Evolutionary conservation across 2,329 filamentous ascomycete species (phyloP), one percentile per base, ranked within the genome.

Genomic region (Cladosporium sp.): DNA sequence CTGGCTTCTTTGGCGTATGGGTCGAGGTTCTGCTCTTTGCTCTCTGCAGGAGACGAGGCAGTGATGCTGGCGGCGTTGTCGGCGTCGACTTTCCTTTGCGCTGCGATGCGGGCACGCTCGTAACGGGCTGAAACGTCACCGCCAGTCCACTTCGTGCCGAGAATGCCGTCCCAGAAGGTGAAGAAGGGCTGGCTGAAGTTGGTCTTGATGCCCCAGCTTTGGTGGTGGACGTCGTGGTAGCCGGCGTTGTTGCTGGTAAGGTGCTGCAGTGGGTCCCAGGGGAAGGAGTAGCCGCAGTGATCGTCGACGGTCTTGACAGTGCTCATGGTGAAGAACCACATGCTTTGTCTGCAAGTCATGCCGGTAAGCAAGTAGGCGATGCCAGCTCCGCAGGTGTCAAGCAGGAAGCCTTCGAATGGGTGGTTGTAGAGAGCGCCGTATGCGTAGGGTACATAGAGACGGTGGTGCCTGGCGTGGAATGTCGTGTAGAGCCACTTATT

Each of bases 361-460:
- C 88, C 83, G 0, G 90, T 85, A 12, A 89, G 70, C 69, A 96
- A 87, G 77, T 95, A 97, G 20, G 84, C 90, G 38, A 97, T 74
- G 22, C 89, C 89, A 9, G 92, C 89, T 59, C 94, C 93, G 14
- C 92, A 82, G 0, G 92, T 97, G 73, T 99, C 94, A 63, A 97
- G 84, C 37, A 96, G 81, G 71, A 99, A 96, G 9, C 92, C 93
- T 76, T 97, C 94, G 51, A 97, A 79, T 0, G 92, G 92, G 72
- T 97, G 93, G 75, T 97, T 97, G 82, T 97, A 99, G 11, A 97
- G 84, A 17, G 94, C 94, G 59, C 94, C 94, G 73, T 93, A 99
- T 3, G 94, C 94, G 74, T 97, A 99, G 2, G 94, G 94, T 3
- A 97, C 94, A 74, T 99, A 97, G 36, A 99, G 86, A 40, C 93